Conservation (phyloP, 164 flowering plant species). For the Echeveria elegans region DNA sequence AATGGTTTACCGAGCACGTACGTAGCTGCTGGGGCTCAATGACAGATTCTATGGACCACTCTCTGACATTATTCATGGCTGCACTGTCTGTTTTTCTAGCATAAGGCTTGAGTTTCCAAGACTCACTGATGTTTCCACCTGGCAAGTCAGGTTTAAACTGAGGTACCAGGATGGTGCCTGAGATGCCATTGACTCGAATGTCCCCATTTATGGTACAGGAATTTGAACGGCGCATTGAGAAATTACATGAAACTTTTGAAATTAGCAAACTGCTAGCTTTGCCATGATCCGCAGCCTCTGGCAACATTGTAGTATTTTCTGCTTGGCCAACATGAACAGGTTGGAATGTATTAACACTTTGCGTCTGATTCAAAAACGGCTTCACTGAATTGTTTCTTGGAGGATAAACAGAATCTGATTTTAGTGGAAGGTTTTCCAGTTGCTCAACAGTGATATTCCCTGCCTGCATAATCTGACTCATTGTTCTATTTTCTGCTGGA, state of each 20-base stretch:
- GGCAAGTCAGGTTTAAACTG: slow-evolving; percentile 11
- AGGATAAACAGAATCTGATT: not conserved
- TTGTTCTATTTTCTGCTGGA: not conserved
- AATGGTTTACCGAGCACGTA: slow-evolving; percentile 33
- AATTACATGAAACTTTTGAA: slow-evolving; percentile 23
- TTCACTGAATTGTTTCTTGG: not conserved
- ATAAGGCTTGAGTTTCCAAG: slow-evolving; percentile 59
- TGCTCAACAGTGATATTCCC: not conserved
- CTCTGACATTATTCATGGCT: slow-evolving; percentile 30
- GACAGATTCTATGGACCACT: slow-evolving; percentile 24
- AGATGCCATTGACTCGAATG: slow-evolving; percentile 41
- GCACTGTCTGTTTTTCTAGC: slow-evolving; percentile 38
- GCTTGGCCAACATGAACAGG: not conserved
- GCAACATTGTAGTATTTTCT: not conserved
- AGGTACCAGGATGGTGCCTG: slow-evolving; percentile 33
- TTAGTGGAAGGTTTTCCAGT: not conserved
- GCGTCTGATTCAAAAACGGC: not conserved
- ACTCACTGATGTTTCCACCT: slow-evolving; percentile 14
- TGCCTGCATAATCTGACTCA: not conserved
- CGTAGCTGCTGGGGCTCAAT: slow-evolving; percentile 19
- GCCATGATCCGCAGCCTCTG: not conserved
- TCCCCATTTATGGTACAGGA: slow-evolving; percentile 45
- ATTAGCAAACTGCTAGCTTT: slow-evolving; percentile 1
- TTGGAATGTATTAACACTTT: not conserved
- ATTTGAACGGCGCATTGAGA: slow-evolving; percentile 25